These are phyloP conservation scores for Nakazawaea pomicola DNA, from an alignment of 805 yeast genomes.

Conservation along the genomic window DNA sequence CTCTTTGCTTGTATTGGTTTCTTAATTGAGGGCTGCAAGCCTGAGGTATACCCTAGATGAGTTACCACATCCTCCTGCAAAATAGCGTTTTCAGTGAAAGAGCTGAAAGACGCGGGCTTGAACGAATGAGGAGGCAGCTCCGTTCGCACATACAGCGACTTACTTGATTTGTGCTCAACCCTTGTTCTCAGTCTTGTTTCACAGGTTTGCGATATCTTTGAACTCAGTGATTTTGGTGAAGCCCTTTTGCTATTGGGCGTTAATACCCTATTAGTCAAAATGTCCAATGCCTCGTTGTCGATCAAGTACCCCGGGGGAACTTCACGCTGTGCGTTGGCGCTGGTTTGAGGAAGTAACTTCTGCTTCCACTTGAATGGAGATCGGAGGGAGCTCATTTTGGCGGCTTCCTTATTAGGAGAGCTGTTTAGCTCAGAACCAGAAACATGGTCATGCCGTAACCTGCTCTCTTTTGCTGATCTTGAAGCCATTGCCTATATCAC, in stretches of 20 bases:
- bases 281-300: constrained; percentile 4
- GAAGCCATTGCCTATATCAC: too few relatives aligned
- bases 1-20: not conserved
- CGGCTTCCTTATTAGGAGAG: not conserved
- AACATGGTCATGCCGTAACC: not conserved
- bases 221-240: too few relatives aligned
- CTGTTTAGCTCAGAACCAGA: not conserved
- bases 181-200: not conserved
- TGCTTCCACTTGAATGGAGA: constrained; percentile 4
- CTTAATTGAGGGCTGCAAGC: too few relatives aligned
- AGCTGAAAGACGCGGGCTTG: too few relatives aligned
- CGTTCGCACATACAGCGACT: not conserved
- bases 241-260: too few relatives aligned
- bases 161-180: not conserved
- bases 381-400: too few relatives aligned
- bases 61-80: too few relatives aligned
- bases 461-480: not conserved
- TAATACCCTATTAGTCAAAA: constrained; percentile 9
- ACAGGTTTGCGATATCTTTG: too few relatives aligned
- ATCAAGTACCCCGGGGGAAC: constrained; percentile 4
- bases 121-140: not conserved
- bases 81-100: too few relatives aligned
- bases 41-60: not conserved
- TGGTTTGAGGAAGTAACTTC: not conserved
- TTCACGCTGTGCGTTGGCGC: not conserved